Base-by-base conservation (phyloP, 2,329 filamentous ascomycete species). In the Phoma sp. region DNA sequence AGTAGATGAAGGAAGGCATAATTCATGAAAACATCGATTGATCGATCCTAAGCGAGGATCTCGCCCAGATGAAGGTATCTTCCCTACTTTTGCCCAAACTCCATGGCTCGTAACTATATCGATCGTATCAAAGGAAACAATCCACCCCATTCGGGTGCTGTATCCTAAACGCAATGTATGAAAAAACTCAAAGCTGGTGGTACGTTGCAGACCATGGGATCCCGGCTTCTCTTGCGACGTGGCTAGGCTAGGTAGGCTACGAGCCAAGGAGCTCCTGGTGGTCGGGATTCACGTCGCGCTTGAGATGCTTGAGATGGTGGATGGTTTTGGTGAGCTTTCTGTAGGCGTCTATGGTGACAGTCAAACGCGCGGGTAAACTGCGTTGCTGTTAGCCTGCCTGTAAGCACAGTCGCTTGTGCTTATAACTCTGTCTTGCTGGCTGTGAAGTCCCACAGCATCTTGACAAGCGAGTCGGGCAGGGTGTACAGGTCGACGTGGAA, bases 401-500 rank as follows among this genome's bases (percentile, higher is more conserved):
- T 23, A 33, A 46, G 39, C 46, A 50, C 46, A 18, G 21, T 2
- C 12, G 12, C 23, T 14, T 17, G 32, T 32, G 46, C 48, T 59
- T 73, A 75, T 61, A 74, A 59, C 9, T 74, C 67, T 14, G 61
- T 66, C 62, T 71, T 73, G 14, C 59, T 58, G 14, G 71, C 60
- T 34, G 85, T 85, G 73, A 95, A 96, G 57, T 97, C 93, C 93
- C 93, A 98, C 56, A 99, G 87, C 86, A 92, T 92, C 77, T 95
- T 96, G 73, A 95, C 89, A 30, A 98, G 83, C 23, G 81, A 78
- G 62, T 98, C 95, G 1, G 95, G 93, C 61, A 99, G 86, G n/a
- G 95, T 98, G 79, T 96, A 98, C 53, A 99, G 84, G 72, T 99
- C 95, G 65, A 99, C 93, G 57, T 96, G 95, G 80, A 99, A 99